Conservation (phyloP, 331 rosid genomes). For the Prunus yedoensis region DNA sequence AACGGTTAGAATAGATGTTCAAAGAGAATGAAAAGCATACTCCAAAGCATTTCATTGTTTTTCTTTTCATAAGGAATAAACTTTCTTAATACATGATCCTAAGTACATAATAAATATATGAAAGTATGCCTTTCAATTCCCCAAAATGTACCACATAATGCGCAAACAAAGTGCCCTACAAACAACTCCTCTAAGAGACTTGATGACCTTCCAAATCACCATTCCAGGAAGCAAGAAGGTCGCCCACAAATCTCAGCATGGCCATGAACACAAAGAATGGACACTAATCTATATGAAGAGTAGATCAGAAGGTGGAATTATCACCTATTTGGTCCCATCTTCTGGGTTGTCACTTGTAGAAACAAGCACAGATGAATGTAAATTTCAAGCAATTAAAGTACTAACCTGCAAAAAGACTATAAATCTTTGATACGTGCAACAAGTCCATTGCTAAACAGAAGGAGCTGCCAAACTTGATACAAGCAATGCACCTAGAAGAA, state of each 20-base stretch:
- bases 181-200: not conserved
- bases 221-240: not conserved
- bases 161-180: not conserved
- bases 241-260: not conserved
- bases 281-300: not conserved
- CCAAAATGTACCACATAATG: not conserved
- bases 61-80: not conserved
- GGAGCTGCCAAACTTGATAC: conserved; percentile 73
- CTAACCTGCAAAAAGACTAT: conserved; percentile 65
- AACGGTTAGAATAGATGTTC: conserved; percentile 9
- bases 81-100: not conserved
- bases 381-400: not conserved
- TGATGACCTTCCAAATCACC: not conserved
- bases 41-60: not conserved
- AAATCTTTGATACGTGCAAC: conserved; percentile 74
- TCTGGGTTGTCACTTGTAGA: not conserved
- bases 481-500: conserved; percentile 64
- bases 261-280: not conserved
- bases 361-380: not conserved
- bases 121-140: not conserved
- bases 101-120: not conserved
- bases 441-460: conserved; percentile 44
- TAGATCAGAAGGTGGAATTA: not conserved
- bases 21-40: not conserved
- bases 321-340: not conserved